A percentile compares a stretch with the other conserved stretches of the same genome.
Evolutionary conservation across 139 green algal species (phyloP).

Genomic region (Edaphochlamys debaryana): DNA sequence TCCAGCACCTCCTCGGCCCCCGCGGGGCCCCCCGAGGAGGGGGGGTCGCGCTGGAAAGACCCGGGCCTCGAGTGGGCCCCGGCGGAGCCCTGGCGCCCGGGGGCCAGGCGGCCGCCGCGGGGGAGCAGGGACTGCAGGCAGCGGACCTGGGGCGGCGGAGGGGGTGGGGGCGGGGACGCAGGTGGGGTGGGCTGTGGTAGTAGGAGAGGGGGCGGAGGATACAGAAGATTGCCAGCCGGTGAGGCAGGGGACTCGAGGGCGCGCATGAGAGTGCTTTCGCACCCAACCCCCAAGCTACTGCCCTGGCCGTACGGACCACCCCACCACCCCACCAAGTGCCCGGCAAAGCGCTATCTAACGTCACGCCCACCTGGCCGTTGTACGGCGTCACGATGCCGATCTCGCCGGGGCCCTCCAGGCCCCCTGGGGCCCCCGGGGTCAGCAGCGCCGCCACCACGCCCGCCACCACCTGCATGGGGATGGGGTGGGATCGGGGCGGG

Average conservation of each 20-base stretch:
- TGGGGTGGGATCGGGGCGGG: too few species aligned
- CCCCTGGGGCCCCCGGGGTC: background rate
- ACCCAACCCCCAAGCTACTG: too few species aligned
- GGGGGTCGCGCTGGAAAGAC: background rate
- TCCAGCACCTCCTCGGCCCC: slow-evolving; percentile 41
- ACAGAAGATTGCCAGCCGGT: too few species aligned
- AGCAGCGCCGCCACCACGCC: slow-evolving; percentile 44
- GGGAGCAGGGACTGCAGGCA: slow-evolving; percentile 38
- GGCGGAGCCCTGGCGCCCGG: background rate
- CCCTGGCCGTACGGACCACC: too few species aligned
- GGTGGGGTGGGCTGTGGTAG: background rate
- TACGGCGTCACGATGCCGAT: slow-evolving; percentile 77
- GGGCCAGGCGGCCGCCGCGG: slow-evolving; percentile 4
- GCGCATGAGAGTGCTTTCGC: too few species aligned
- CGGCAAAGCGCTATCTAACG: too few species aligned
- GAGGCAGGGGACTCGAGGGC: too few species aligned
- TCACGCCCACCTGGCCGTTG: slow-evolving; percentile 62
- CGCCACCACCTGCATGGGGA: slow-evolving; percentile 28
- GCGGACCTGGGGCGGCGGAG: slow-evolving; percentile 27
- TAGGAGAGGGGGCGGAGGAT: too few species aligned
- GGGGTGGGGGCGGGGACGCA: background rate
- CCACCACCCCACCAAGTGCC: too few species aligned
- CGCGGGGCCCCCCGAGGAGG: background rate
- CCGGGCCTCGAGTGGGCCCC: background rate
- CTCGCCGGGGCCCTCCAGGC: slow-evolving; percentile 36